phyloP scores from a whole-genome alignment of 805 yeast species.

The Pichia exigua region DNA sequence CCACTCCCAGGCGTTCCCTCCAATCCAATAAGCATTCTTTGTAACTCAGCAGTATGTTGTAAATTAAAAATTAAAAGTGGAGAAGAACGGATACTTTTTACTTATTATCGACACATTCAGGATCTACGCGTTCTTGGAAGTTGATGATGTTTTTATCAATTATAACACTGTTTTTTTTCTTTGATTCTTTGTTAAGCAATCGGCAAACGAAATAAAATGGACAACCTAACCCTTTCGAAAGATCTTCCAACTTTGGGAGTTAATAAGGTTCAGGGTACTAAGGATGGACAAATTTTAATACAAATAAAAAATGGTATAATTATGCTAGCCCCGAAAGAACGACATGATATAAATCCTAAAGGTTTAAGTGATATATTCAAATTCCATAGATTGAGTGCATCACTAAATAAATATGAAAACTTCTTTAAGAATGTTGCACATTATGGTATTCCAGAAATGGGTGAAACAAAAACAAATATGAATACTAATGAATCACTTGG shows the following conservation, averaged over 20 bases:
- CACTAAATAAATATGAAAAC: slow-evolving; percentile 9
- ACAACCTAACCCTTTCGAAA: slow-evolving; percentile 7
- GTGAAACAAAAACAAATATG: slow-evolving; percentile 7
- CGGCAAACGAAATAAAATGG: not conserved
- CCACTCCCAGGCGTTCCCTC: slow-evolving; percentile 67
- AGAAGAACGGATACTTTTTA: too few species aligned
- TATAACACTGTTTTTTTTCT: not conserved
- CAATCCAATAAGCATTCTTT: slow-evolving; percentile 61
- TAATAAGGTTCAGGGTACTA: slow-evolving; percentile 7
- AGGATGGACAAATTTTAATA: slow-evolving; percentile 13
- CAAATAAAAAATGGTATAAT: slow-evolving; percentile 10
- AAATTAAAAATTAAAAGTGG: too few species aligned
- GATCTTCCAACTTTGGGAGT: slow-evolving; percentile 2
- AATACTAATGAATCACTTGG: slow-evolving; percentile 4
- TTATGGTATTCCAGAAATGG: slow-evolving; percentile 8
- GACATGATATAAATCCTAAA: not conserved
- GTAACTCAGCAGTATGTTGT: too few species aligned
- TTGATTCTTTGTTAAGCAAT: not conserved
- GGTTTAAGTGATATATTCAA: slow-evolving; percentile 9
- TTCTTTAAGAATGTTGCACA: slow-evolving; percentile 6
- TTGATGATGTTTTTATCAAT: not conserved
- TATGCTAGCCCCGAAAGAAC: slow-evolving; percentile 5
- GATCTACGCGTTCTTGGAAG: not conserved
- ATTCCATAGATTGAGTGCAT: slow-evolving; percentile 4
- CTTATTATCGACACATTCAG: not conserved